phyloP scores from a whole-genome alignment of 2,329 filamentous ascomycete species.

The Claviceps pazoutovae region DNA sequence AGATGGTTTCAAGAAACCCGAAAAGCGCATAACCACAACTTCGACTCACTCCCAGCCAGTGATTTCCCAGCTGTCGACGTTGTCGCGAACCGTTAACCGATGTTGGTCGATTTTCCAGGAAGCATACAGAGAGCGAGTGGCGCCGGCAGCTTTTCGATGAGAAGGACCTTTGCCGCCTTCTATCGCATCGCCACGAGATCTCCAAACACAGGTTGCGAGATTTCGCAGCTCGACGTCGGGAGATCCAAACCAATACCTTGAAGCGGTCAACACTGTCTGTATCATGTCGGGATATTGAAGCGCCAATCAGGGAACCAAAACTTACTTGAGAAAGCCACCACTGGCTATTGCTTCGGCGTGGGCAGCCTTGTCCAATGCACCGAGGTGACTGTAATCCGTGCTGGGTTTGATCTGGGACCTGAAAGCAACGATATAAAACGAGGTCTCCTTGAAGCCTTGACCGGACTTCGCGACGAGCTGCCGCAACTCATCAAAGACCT shows the following conservation, averaged over 20 bases:
- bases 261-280: constrained; percentile 8
- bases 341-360: constrained; percentile 68
- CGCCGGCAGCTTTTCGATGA: constrained; percentile 51
- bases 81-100: constrained; percentile 54
- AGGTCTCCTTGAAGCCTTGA: constrained; percentile 42
- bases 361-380: constrained; percentile 60
- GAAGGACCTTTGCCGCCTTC: constrained; percentile 46
- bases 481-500: constrained; percentile 45
- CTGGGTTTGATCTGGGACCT: constrained; percentile 55
- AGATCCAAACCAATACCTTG: constrained; percentile 74
- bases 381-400: constrained; percentile 54
- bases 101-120: constrained; percentile 60
- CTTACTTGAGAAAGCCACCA: constrained; percentile 69
- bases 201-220: constrained; percentile 66
- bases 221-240: constrained; percentile 59
- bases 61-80: constrained; percentile 49
- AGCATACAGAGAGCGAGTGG: constrained; percentile 45
- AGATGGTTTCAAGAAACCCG: neutral
- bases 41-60: constrained; percentile 33
- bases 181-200: constrained; percentile 43
- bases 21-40: neutral
- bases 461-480: constrained; percentile 32
- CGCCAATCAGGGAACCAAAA: neutral
- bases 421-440: constrained; percentile 78
- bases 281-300: neutral